Percentiles rank a stretch among this genome's conserved stretches.
Evolutionary conservation across 2,329 filamentous ascomycete genomes (phyloP).

Genomic region (Tricladium varicosporioides): DNA sequence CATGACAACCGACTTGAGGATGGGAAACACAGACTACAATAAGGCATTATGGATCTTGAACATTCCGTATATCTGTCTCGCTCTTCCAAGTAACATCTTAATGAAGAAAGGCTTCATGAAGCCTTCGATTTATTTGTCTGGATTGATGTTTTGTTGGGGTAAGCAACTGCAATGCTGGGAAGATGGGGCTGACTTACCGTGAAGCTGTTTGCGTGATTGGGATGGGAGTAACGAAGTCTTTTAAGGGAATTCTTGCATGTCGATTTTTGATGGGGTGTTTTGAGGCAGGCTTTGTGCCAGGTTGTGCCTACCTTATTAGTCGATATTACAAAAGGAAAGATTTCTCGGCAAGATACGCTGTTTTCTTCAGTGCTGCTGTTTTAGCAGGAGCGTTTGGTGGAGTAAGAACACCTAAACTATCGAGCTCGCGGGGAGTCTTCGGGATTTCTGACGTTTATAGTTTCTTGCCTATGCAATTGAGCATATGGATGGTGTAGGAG

Average conservation of each 20-base stretch:
- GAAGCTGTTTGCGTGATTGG: conserved; percentile 35
- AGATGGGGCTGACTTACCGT: conserved; percentile 6
- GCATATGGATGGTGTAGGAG: conserved; percentile 39
- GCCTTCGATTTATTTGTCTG: conserved; percentile 39
- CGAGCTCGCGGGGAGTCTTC: not conserved
- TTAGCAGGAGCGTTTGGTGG: conserved; percentile 40
- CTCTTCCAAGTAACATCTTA: conserved; percentile 46
- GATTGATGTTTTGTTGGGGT: conserved; percentile 43
- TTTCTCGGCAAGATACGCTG: conserved; percentile 38
- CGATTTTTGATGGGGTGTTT: conserved; percentile 31
- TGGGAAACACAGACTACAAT: conserved; percentile 16
- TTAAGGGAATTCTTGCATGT: conserved; percentile 31
- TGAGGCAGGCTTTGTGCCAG: conserved; percentile 31
- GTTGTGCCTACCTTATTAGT: conserved; percentile 53
- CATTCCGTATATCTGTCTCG: conserved; percentile 42
- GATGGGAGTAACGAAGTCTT: conserved; percentile 40
- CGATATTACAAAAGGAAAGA: conserved; percentile 69
- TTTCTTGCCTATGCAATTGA: conserved; percentile 43
- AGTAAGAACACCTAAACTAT: not conserved
- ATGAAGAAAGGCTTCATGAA: conserved; percentile 36
- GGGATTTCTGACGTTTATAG: conserved; percentile 14
- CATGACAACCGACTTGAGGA: conserved; percentile 12
- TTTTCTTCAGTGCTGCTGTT: conserved; percentile 37
- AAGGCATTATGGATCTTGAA: conserved; percentile 14
- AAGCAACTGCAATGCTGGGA: conserved; percentile 8